These are phyloP conservation scores for Schizosaccharomyces osmophilus DNA, from an alignment of 805 yeast species.

Conservation along the genomic window DNA sequence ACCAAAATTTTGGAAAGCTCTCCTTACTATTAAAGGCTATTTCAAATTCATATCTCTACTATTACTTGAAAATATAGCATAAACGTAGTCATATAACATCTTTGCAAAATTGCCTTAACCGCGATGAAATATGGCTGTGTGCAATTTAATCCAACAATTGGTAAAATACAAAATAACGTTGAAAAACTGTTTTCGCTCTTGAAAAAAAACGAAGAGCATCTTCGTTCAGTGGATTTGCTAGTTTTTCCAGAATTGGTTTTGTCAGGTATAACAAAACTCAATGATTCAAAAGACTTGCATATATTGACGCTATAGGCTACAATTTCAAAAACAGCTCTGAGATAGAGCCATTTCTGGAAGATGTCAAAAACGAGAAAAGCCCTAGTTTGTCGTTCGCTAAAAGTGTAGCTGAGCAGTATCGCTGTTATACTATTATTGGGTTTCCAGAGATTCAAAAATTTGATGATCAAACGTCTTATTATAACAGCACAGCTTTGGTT, in stretches of 20 bases:
- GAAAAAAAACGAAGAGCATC: not conserved
- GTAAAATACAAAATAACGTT: not conserved
- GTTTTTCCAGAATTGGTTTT: constrained; percentile 66
- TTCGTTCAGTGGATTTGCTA: constrained; percentile 25
- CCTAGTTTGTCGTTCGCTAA: constrained; percentile 30
- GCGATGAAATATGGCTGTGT: not conserved
- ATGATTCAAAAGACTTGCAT: not conserved
- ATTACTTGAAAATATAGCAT: too few relatives aligned
- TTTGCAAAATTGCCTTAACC: too few relatives aligned
- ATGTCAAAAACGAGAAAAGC: constrained; percentile 18
- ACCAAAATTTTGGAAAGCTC: too few relatives aligned
- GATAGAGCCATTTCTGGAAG: constrained; percentile 37
- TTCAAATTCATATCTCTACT: too few relatives aligned
- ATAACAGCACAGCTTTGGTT: constrained; percentile 49
- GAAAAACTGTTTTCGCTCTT: not conserved
- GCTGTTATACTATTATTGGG: constrained; percentile 28
- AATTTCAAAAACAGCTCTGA: constrained; percentile 27
- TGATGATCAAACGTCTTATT: constrained; percentile 16
- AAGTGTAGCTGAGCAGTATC: constrained; percentile 11
- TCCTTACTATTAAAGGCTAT: too few relatives aligned
- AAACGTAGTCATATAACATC: too few relatives aligned
- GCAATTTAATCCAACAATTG: not conserved
- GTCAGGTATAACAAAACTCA: constrained; percentile 10
- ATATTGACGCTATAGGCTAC: constrained; percentile 22
- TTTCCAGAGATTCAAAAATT: constrained; percentile 35